Evolutionary conservation across 257 asterid species (phyloP).

Genomic region (Ilex aquifolium): DNA sequence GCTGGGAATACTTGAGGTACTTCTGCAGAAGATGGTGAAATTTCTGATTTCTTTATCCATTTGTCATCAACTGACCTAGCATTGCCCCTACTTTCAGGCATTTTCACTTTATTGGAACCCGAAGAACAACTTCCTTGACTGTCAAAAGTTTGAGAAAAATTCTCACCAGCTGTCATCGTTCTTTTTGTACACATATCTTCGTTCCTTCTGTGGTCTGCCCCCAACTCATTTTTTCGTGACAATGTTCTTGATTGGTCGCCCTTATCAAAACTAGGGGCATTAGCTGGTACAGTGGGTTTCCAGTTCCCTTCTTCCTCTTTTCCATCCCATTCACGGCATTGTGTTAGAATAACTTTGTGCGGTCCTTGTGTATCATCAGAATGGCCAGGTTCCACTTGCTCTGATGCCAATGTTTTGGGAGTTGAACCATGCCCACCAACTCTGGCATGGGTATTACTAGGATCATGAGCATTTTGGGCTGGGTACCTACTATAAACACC

Average conservation of each 20-base stretch:
- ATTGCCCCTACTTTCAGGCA: slow-evolving; percentile 31
- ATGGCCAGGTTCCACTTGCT: slow-evolving; percentile 39
- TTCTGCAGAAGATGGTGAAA: slow-evolving; percentile 28
- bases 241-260: slow-evolving; percentile 25
- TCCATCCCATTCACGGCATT: slow-evolving; percentile 39
- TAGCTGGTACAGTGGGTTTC: slow-evolving; percentile 32
- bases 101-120: slow-evolving; percentile 26
- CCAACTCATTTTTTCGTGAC: slow-evolving; percentile 64
- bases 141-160: slow-evolving; percentile 26
- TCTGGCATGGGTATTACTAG: slow-evolving; percentile 47
- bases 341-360: slow-evolving; percentile 40
- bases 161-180: slow-evolving; percentile 24
- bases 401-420: slow-evolving; percentile 35
- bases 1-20: slow-evolving; percentile 29
- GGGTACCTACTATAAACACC: slow-evolving; percentile 58
- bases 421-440: slow-evolving; percentile 37
- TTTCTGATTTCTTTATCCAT: slow-evolving; percentile 32
- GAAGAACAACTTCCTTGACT: slow-evolving; percentile 31
- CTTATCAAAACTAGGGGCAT: slow-evolving; percentile 32
- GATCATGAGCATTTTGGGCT: slow-evolving; percentile 47
- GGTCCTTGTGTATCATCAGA: slow-evolving; percentile 43
- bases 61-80: slow-evolving; percentile 33
- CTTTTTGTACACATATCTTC: slow-evolving; percentile 38
- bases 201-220: slow-evolving; percentile 58
- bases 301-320: slow-evolving; percentile 49